A percentile compares a stretch with the other conserved stretches of the same genome.
Conservation (phyloP, 805 yeast genomes). For the Scheffersomyces amazonensis region DNA sequence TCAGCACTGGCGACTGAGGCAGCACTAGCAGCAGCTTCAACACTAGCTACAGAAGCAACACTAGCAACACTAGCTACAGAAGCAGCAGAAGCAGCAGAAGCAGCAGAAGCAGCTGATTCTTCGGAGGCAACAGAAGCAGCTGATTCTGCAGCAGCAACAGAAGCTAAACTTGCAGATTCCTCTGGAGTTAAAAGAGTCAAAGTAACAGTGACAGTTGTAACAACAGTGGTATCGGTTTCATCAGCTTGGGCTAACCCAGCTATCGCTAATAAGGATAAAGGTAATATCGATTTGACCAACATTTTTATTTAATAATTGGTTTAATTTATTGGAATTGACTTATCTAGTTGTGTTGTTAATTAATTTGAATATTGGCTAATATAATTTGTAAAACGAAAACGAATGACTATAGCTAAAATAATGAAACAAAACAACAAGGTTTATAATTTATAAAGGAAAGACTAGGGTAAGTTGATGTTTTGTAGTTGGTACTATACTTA, state of each 20-base stretch:
- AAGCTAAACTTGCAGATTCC: constrained; percentile 34
- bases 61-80: constrained; percentile 10
- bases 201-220: constrained; percentile 45
- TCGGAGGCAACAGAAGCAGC: constrained; percentile 11
- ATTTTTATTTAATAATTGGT: constrained; percentile 1
- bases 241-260: constrained; percentile 12
- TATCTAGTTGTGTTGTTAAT: not conserved
- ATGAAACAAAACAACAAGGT: not conserved
- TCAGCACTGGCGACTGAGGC: not conserved
- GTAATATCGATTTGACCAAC: constrained; percentile 8
- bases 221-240: constrained; percentile 31
- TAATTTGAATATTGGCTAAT: not conserved
- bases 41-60: constrained; percentile 6
- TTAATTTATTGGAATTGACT: not conserved
- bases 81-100: constrained; percentile 11
- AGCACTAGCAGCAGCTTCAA: constrained; percentile 10
- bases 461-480: constrained; percentile 14
- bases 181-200: constrained; percentile 45
- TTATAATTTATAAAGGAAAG: constrained; percentile 10
- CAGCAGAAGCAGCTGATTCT: constrained; percentile 11
- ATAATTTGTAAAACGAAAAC: not conserved
- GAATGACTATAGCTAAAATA: not conserved
- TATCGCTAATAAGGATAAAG: constrained; percentile 10
- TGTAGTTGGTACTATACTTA: no score
- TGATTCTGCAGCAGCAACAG: constrained; percentile 13